Conservation (phyloP, 257 asterid genomes). For the Capsicum pubescens region DNA sequence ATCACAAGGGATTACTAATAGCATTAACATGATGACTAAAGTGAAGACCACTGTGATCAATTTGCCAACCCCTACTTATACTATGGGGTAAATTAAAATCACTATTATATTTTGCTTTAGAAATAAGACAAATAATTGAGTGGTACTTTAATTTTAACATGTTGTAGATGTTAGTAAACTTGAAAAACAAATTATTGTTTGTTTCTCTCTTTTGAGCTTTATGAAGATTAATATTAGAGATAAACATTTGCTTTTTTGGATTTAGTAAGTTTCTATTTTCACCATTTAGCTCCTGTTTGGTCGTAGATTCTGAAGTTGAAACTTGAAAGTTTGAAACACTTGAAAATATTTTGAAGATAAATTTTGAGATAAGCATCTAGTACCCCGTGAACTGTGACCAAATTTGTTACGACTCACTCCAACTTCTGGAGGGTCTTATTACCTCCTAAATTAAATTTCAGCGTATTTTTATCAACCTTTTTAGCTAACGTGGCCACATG, state of each 20-base stretch:
- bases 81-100: constrained; percentile 70
- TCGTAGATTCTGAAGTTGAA: too few relatives aligned
- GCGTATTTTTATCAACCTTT: too few relatives aligned
- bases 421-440: too few relatives aligned
- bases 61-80: constrained; percentile 88
- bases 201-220: constrained; percentile 22
- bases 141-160: not conserved
- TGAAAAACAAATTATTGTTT: not conserved
- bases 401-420: too few relatives aligned
- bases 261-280: not conserved
- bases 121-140: not conserved
- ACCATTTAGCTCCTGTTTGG: not conserved
- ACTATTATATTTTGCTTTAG: not conserved
- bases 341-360: too few relatives aligned
- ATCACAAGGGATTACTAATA: constrained; percentile 94
- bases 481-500: too few relatives aligned
- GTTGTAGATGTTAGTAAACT: not conserved
- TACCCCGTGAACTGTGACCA: too few relatives aligned
- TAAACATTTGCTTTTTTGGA: not conserved
- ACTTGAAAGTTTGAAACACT: too few relatives aligned
- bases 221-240: not conserved
- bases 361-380: too few relatives aligned
- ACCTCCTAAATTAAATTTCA: too few relatives aligned
- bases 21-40: constrained; percentile 97
- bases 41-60: constrained; percentile 94